Evolutionary conservation across 106 monocot species (phyloP), one percentile per base, ranked within the genome.

Genomic region (Ottelia alismoides): DNA sequence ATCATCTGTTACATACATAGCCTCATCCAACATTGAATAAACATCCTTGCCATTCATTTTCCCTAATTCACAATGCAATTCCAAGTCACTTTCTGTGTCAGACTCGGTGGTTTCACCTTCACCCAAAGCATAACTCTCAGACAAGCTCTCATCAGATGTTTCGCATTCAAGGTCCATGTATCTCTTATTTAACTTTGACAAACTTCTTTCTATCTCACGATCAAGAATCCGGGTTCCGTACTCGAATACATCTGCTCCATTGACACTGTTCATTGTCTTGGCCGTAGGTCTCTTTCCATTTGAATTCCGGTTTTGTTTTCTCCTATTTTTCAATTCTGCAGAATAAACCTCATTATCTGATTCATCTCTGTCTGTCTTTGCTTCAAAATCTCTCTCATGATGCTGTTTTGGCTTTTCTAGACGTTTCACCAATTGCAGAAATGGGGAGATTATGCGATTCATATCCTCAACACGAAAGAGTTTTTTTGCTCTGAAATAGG

Each of bases 31-130:
- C 46, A 78, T 68, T 0, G 72, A 64, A 56, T 67, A 70, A 11
- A 45, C 74, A 70, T 71, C 63, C 32, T 75, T 82, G 58, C 55
- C 32, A 50, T 78, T 79, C 40, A 56, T 64, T 46, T 29, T 26
- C 45, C 65, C 65, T 59, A 45, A 56, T 57, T 67, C 73, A 2
- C 64, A 67, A 30, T 59, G 61, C 22, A 67, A 30, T 27, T 85
- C 86, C 46, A 69, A 58, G 58, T 91, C 98, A 51, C 79, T 90
- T 74, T 90, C 98, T 22, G 96, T 85, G 30, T 89, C 88, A 25
- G 96, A 96, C 51, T 55, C 71, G 56, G 70, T 79, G 61, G 63
- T 85, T 51, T 79, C 83, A 47, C 68, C 71, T 45, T 76, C 82
- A 64, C 47, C 66, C 52, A 65, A 71, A 51, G 67, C 70, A 75